These are phyloP conservation scores for Przewalskia tangutica DNA, from an alignment of 257 asterid genomes.

Conservation along the genomic window DNA sequence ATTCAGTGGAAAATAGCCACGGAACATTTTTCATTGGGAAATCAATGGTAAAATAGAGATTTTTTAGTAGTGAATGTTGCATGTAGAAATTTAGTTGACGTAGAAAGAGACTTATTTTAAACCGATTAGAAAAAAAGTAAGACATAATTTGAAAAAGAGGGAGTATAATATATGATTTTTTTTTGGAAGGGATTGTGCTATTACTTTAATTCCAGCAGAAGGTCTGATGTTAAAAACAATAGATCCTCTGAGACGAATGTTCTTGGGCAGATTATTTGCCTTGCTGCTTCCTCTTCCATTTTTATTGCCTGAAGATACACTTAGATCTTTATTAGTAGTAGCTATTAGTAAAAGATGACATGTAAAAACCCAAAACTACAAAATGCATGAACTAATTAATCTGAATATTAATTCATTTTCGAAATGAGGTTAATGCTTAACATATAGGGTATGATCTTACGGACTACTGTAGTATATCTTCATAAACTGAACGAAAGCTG, in stretches of 20 bases:
- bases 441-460: too few species aligned
- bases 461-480: too few species aligned
- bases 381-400: background rate
- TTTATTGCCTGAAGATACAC: background rate
- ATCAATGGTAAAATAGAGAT: too few species aligned
- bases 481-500: too few species aligned
- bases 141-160: background rate
- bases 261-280: slow-evolving; percentile 18
- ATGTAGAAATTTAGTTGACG: too few species aligned
- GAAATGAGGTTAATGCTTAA: background rate
- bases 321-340: background rate
- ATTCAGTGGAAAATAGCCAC: too few species aligned
- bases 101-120: too few species aligned
- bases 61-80: too few species aligned
- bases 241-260: slow-evolving; percentile 22
- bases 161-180: too few species aligned
- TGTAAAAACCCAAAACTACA: background rate
- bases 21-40: too few species aligned
- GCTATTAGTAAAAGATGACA: background rate
- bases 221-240: slow-evolving; percentile 32
- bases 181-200: too few species aligned
- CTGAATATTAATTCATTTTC: background rate
- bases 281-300: slow-evolving; percentile 1
- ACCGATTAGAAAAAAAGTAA: background rate
- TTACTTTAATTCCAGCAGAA: slow-evolving; percentile 24